Base-by-base conservation (phyloP, 306 rosid genomes). In the Fagus crenata region DNA sequence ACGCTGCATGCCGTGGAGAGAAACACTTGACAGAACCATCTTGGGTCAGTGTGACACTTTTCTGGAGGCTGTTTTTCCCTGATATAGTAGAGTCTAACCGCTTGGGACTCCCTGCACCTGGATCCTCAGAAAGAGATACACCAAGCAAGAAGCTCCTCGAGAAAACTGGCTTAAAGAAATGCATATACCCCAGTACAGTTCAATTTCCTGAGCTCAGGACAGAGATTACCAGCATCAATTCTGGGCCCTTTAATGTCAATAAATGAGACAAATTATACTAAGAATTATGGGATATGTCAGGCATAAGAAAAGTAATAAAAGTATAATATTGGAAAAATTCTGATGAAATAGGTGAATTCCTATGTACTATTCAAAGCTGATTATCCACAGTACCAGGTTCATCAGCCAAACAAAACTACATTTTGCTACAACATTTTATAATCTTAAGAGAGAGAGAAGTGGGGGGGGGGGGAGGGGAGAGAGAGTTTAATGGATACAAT, bases 1-100 rank as follows among this genome's bases (percentile, higher is more conserved):
- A 79, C 11, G 35, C 88, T 6, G 91, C 81, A 1, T 87, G 87
- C 79, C 75, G 82, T 22, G 93, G 97, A 72, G 96, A 85, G 13
- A 53, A 65, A 7, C 78, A 72, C 60, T 67, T 82, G 86, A 84
- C 93, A 11, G 87, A 80, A 53, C 92, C 93, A 60, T 61, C 77
- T 17, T 90, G 91, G 91, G 28, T 83, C 12, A 78, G 67, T 53
- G 82, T 76, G 18, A 64, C 84, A 18, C 86, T 88, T 59, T 85
- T 82, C 55, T 86, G 82, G 84, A 80, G 75, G 75, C 67, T 40
- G 69, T 74, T 83, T 69, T 83, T 76, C 77, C 96, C 91, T 31
- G 86, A 92, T 72, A 2, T 81, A 12, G 17, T 90, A 46, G 91
- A 80, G 49, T 5, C 33, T 14, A 86, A 76, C 78, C 81, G 84